A percentile compares a stretch with the other conserved stretches of the same genome.
Evolutionary conservation across 2,329 filamentous ascomycete genomes (phyloP).

Genomic region (Monosporascus sp.): DNA sequence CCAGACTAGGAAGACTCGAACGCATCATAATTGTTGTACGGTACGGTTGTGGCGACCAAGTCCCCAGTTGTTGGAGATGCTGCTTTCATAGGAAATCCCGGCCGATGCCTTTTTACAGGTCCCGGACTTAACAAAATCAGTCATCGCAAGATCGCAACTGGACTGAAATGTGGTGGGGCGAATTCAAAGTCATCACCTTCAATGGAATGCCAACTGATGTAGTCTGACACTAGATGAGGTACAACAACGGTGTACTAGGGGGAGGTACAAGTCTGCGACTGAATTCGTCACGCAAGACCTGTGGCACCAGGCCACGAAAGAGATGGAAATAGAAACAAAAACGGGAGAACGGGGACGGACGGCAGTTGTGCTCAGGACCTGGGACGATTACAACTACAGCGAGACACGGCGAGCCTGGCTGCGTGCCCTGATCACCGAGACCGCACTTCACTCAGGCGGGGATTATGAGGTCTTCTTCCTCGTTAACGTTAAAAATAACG

Average conservation of each 20-base stretch:
- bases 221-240: background rate
- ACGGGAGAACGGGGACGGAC: background rate
- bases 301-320: conserved; percentile 3
- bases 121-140: conserved; percentile 7
- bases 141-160: conserved; percentile 5
- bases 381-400: conserved; percentile 54
- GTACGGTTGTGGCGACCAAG: background rate
- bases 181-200: background rate
- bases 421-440: conserved; percentile 57
- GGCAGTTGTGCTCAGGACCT: conserved; percentile 54
- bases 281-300: background rate
- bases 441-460: conserved; percentile 52
- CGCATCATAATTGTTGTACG: background rate
- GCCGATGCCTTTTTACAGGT: conserved; percentile 3
- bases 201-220: background rate
- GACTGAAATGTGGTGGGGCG: conserved; percentile 13
- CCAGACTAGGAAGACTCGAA: conserved; percentile 1
- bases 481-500: conserved; percentile 53
- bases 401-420: conserved; percentile 54
- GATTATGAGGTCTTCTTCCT: conserved; percentile 57
- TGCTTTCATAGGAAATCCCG: conserved; percentile 4
- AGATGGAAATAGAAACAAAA: background rate
- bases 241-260: background rate
- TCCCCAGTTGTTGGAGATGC: conserved; percentile 5
- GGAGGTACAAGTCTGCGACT: conserved; percentile 1